phyloP scores from a whole-genome alignment of 352 stramenopile genomes.

The Phytophthora aleatoria region DNA sequence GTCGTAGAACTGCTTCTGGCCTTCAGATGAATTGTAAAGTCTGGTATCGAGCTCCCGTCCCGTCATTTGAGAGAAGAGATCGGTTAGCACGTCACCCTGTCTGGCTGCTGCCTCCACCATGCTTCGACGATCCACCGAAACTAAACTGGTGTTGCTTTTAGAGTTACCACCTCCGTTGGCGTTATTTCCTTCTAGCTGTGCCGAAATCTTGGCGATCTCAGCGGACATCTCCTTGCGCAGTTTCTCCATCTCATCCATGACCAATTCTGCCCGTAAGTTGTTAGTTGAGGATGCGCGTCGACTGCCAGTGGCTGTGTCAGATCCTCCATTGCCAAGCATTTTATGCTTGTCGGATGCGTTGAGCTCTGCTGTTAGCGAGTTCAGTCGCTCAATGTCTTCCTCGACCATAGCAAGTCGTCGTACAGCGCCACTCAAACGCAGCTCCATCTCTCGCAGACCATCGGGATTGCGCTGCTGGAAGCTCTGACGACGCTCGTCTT shows the following conservation, averaged over 20 bases:
- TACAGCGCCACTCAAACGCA: slow-evolving; percentile 63
- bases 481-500: slow-evolving; percentile 19
- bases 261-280: slow-evolving; percentile 30
- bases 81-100: slow-evolving; percentile 53
- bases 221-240: slow-evolving; percentile 55
- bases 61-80: slow-evolving; percentile 68
- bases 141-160: slow-evolving; percentile 23
- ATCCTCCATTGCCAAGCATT: neutral
- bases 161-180: slow-evolving; percentile 15
- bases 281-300: slow-evolving; percentile 25
- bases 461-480: slow-evolving; percentile 35
- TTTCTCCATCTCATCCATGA: slow-evolving; percentile 54
- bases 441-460: slow-evolving; percentile 55
- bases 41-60: slow-evolving; percentile 53
- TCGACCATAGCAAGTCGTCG: slow-evolving; percentile 59
- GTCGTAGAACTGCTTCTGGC: slow-evolving; percentile 72
- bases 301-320: neutral
- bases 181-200: slow-evolving; percentile 26
- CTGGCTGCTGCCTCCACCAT: slow-evolving; percentile 30
- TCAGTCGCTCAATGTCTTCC: slow-evolving; percentile 71
- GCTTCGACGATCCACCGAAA: slow-evolving; percentile 21
- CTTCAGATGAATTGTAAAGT: slow-evolving; percentile 47
- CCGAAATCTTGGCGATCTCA: slow-evolving; percentile 56
- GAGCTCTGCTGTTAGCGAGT: slow-evolving; percentile 25
- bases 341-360: slow-evolving; percentile 28